Evolutionary conservation across 164 flowering plant species (phyloP).

Genomic region (Liquidambar formosana): DNA sequence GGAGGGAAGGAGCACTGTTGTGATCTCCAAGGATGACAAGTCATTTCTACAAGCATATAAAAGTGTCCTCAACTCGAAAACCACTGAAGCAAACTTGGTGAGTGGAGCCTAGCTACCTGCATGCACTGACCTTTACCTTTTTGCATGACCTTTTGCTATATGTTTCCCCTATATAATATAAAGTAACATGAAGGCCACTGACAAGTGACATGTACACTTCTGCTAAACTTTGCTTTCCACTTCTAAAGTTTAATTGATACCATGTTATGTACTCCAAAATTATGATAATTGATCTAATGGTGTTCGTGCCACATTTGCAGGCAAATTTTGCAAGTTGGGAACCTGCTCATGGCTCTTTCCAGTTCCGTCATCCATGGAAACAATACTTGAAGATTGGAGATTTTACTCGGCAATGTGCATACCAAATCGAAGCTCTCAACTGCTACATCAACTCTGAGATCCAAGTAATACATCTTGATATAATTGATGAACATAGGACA

Average conservation of each 20-base stretch:
- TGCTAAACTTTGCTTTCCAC: not conserved
- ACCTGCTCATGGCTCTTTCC: conserved; percentile 67
- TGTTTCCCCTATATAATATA: not conserved
- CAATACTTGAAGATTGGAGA: conserved; percentile 67
- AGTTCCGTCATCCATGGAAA: conserved; percentile 78
- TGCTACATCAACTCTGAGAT: conserved; percentile 35
- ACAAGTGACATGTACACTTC: too few relatives aligned
- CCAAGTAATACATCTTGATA: conserved; percentile 32
- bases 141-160: too few relatives aligned
- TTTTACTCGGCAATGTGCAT: conserved; percentile 64
- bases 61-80: conserved; percentile 62
- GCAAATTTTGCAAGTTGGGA: conserved; percentile 90
- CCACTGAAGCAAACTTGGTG: conserved; percentile 70
- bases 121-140: conserved; percentile 5
- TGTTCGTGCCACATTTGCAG: conserved; percentile 28
- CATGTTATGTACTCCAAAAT: not conserved
- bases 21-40: conserved; percentile 28
- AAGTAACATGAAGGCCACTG: too few relatives aligned
- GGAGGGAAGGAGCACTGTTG: conserved; percentile 22
- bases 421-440: conserved; percentile 63
- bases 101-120: conserved; percentile 9
- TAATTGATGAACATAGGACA: too few relatives aligned
- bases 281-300: not conserved
- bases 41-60: conserved; percentile 53
- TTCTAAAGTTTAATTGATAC: too few relatives aligned